Evolutionary conservation across 2,329 filamentous ascomycete species (phyloP).

Genomic region (Akanthomyces dipterigenus): DNA sequence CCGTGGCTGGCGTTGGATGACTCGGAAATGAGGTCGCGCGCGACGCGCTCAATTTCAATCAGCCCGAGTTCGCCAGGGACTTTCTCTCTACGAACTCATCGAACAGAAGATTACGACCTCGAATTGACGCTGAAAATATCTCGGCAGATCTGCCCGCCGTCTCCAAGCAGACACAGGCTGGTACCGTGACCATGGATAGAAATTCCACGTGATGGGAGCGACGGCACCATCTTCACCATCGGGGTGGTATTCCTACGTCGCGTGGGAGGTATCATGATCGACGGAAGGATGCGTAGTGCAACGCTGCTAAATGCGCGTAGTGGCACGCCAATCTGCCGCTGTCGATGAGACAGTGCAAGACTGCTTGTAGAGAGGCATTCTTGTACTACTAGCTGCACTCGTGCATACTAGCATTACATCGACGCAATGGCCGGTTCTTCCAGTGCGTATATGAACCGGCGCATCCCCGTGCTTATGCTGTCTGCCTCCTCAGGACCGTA

Average conservation of each 20-base stretch:
- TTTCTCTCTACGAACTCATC: neutral
- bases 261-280: conserved; percentile 6
- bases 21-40: conserved; percentile 4
- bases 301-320: conserved; percentile 5
- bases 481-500: neutral
- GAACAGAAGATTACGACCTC: neutral
- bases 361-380: neutral
- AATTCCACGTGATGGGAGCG: conserved; percentile 1
- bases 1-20: neutral
- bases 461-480: neutral
- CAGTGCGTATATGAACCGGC: neutral
- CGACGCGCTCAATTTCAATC: conserved; percentile 3
- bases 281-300: neutral
- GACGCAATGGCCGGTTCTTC: neutral
- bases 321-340: conserved; percentile 5
- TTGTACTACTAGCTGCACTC: neutral
- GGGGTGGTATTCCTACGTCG: neutral
- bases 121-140: too few relatives aligned
- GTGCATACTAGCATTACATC: neutral
- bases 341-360: conserved; percentile 1
- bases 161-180: neutral
- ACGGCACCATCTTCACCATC: neutral
- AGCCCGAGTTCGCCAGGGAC: neutral
- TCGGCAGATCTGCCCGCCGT: neutral
- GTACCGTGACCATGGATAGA: conserved; percentile 2